Evolutionary conservation across 371 early-diverging fungal genomes (phyloP).

Genomic region (Mycotypha africana): DNA sequence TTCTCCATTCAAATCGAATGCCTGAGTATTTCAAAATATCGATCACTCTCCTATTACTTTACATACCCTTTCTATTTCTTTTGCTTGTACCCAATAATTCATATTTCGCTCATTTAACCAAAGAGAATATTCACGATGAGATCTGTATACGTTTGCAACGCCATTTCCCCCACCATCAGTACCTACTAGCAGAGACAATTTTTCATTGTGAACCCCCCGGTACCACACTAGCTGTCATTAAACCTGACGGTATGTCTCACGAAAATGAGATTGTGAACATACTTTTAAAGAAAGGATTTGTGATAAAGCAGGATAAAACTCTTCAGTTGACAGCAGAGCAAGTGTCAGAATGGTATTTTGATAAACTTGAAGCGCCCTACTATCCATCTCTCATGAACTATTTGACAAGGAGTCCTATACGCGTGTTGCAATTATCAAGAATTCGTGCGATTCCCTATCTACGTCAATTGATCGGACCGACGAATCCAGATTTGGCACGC

Average conservation of each 20-base stretch:
- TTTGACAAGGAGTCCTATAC: slow-evolving; percentile 16
- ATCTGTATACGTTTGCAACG: background rate
- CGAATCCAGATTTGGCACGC: slow-evolving; percentile 16
- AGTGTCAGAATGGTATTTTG: slow-evolving; percentile 21
- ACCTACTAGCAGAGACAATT: background rate
- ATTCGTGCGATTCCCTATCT: slow-evolving; percentile 13
- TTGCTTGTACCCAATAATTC: background rate
- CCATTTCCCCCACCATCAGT: too few relatives aligned
- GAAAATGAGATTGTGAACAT: slow-evolving; percentile 7
- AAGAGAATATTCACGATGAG: background rate
- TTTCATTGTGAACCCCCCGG: background rate
- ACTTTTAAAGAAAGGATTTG: slow-evolving; percentile 10
- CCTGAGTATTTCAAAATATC: background rate
- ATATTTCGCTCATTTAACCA: background rate
- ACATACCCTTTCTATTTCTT: background rate
- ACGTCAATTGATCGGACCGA: slow-evolving; percentile 21
- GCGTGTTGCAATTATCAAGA: slow-evolving; percentile 9
- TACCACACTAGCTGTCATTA: slow-evolving; percentile 17
- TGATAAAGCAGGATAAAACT: slow-evolving; percentile 5
- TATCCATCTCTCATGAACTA: slow-evolving; percentile 18
- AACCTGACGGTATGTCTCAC: slow-evolving; percentile 24
- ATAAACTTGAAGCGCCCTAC: slow-evolving; percentile 14
- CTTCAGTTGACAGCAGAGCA: slow-evolving; percentile 1
- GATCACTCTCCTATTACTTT: background rate
- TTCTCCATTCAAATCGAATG: background rate